These are phyloP conservation scores for Cryphonectria carpinicola DNA, from an alignment of 2,329 filamentous ascomycete genomes.

Conservation along the genomic window DNA sequence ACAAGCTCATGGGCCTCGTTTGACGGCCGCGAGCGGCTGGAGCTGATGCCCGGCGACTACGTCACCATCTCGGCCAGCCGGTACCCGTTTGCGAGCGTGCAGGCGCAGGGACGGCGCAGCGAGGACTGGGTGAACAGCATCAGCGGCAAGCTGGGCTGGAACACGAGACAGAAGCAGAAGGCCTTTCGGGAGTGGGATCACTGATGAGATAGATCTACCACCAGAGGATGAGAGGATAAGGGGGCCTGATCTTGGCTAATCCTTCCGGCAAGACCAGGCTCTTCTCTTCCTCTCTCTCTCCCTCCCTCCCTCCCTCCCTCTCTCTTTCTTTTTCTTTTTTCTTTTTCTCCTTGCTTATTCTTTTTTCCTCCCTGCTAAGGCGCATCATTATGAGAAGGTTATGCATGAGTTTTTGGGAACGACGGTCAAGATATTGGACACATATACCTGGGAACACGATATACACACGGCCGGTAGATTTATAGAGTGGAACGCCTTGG, in stretches of 20 bases:
- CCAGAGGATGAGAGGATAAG: background rate
- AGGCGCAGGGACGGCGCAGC: slow-evolving; percentile 68
- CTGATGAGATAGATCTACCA: slow-evolving; percentile 1
- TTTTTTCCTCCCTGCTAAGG: background rate
- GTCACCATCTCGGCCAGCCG: slow-evolving; percentile 81
- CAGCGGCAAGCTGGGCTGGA: slow-evolving; percentile 79
- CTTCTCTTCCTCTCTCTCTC: background rate
- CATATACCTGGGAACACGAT: background rate
- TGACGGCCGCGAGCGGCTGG: slow-evolving; percentile 87
- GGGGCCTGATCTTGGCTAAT: background rate
- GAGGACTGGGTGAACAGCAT: slow-evolving; percentile 87
- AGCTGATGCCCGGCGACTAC: slow-evolving; percentile 78
- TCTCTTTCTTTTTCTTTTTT: no score
- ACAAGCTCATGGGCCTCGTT: slow-evolving; percentile 97
- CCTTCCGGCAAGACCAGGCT: background rate
- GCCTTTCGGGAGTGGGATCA: slow-evolving; percentile 52
- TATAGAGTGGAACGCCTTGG: background rate
- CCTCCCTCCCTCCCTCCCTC: no score
- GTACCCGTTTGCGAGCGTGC: slow-evolving; percentile 79
- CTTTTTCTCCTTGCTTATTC: background rate
- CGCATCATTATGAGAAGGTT: background rate
- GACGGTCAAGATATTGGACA: background rate
- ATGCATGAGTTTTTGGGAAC: background rate
- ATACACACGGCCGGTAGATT: background rate
- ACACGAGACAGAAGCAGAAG: slow-evolving; percentile 78